These are phyloP conservation scores for Epichloe aotearoae DNA, from an alignment of 2,329 filamentous ascomycete species.

Conservation along the genomic window DNA sequence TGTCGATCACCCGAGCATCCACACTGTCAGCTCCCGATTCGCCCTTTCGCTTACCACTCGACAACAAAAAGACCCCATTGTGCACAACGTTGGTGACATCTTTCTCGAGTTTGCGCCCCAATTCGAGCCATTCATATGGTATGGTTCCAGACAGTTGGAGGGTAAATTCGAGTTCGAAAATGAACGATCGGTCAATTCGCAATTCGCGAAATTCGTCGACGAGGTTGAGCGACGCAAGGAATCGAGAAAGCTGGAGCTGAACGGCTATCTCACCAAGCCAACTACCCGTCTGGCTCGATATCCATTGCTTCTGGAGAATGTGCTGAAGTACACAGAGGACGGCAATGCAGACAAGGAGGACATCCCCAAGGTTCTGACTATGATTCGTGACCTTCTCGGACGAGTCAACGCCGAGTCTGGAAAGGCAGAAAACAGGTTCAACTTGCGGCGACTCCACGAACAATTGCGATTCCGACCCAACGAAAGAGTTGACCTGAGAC, in stretches of 20 bases:
- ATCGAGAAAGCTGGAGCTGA: slow-evolving; percentile 89
- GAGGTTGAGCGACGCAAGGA: slow-evolving; percentile 94
- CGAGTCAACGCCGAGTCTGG: slow-evolving; percentile 91
- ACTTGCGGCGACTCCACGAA: slow-evolving; percentile 80
- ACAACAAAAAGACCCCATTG: slow-evolving; percentile 82
- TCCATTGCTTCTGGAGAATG: slow-evolving; percentile 79
- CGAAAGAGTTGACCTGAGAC: slow-evolving; percentile 83
- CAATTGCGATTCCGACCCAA: slow-evolving; percentile 83
- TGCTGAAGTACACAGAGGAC: slow-evolving; percentile 81
- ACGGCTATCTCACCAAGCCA: slow-evolving; percentile 94
- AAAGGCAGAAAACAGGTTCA: slow-evolving; percentile 96
- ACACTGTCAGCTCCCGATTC: slow-evolving; percentile 79
- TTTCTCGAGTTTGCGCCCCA: slow-evolving; percentile 85
- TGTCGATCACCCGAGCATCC: slow-evolving; percentile 67
- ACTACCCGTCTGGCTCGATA: slow-evolving; percentile 92
- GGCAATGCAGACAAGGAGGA: slow-evolving; percentile 83
- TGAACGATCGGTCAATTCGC: slow-evolving; percentile 74
- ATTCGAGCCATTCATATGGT: slow-evolving; percentile 92
- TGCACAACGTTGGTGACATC: slow-evolving; percentile 82
- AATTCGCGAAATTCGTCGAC: slow-evolving; percentile 84
- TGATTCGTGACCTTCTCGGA: slow-evolving; percentile 77
- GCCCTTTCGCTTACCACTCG: slow-evolving; percentile 78
- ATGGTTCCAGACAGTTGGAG: slow-evolving; percentile 89
- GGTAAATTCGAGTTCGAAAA: slow-evolving; percentile 98
- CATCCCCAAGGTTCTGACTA: slow-evolving; percentile 73